Conservation (phyloP, 108 stramenopile genomes). For the Stephanodiscus minutulus region DNA sequence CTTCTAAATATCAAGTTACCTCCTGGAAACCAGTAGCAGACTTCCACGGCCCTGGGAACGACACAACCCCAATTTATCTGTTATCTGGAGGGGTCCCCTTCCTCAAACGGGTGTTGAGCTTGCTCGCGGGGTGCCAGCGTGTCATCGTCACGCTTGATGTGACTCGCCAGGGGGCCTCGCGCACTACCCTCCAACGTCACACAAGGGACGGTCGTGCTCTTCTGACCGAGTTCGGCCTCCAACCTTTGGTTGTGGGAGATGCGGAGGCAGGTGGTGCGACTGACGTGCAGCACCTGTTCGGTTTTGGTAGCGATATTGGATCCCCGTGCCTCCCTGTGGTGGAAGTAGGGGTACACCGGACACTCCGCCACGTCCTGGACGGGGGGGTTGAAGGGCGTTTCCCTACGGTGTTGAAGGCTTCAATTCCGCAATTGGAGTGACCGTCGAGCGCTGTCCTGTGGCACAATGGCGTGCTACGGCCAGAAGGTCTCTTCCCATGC, state of each 20-base stretch:
- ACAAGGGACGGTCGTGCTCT: background rate
- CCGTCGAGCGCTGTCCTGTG: background rate
- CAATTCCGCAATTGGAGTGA: background rate
- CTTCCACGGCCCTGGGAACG: background rate
- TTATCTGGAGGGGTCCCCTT: background rate
- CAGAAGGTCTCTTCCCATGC: background rate
- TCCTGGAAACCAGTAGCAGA: background rate
- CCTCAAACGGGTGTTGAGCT: background rate
- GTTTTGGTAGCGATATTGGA: background rate
- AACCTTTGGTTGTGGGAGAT: background rate
- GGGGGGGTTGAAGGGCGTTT: background rate
- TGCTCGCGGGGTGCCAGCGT: background rate
- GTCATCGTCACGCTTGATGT: too few relatives aligned
- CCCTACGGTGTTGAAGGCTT: background rate
- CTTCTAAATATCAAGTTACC: too few relatives aligned
- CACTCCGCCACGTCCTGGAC: background rate
- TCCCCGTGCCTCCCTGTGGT: background rate
- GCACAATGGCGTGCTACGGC: background rate
- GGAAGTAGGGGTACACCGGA: background rate
- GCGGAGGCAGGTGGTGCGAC: background rate
- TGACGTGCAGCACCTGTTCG: background rate
- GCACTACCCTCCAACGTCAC: background rate
- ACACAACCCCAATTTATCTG: background rate
- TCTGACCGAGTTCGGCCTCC: background rate
- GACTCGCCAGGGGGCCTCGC: too few relatives aligned